Conservation (phyloP, 768 basidiomycete genomes). For the Russula sp. region DNA sequence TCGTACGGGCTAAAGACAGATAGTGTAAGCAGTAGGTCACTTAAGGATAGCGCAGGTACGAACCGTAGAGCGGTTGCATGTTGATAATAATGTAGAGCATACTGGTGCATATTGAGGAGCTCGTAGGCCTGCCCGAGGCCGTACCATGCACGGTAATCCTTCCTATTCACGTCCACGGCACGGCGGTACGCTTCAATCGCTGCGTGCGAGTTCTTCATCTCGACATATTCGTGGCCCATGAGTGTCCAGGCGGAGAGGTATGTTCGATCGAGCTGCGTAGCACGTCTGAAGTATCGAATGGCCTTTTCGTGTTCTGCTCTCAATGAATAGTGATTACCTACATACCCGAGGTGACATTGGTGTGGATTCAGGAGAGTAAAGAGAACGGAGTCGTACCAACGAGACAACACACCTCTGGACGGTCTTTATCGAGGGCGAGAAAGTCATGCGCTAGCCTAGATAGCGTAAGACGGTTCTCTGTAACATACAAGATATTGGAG, state of each 20-base stretch:
- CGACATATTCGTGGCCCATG: constrained; percentile 98
- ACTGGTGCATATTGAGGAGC: constrained; percentile 92
- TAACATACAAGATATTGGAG: constrained; percentile 95
- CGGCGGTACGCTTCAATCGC: constrained; percentile 96
- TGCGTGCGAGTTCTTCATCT: constrained; percentile 98
- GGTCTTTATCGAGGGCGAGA: constrained; percentile 79
- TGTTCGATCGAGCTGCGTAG: constrained; percentile 90
- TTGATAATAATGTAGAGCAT: constrained; percentile 94
- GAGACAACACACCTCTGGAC: constrained; percentile 94
- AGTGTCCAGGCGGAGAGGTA: constrained; percentile 98
- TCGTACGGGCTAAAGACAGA: constrained; percentile 72
- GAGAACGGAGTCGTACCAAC: constrained; percentile 54
- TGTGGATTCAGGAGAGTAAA: neutral
- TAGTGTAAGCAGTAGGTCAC: neutral
- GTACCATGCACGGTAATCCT: constrained; percentile 98
- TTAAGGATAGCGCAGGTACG: constrained; percentile 14
- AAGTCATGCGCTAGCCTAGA: constrained; percentile 91
- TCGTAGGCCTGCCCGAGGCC: constrained; percentile 98
- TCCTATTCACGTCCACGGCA: constrained; percentile 92
- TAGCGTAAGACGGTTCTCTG: constrained; percentile 79
- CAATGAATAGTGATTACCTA: constrained; percentile 97
- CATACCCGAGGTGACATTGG: neutral
- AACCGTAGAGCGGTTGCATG: constrained; percentile 89
- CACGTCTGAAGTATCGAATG: constrained; percentile 88
- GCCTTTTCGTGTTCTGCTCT: constrained; percentile 94